Base-by-base conservation (phyloP, 805 yeast species). In the Ogataea trehaloabstinens region DNA sequence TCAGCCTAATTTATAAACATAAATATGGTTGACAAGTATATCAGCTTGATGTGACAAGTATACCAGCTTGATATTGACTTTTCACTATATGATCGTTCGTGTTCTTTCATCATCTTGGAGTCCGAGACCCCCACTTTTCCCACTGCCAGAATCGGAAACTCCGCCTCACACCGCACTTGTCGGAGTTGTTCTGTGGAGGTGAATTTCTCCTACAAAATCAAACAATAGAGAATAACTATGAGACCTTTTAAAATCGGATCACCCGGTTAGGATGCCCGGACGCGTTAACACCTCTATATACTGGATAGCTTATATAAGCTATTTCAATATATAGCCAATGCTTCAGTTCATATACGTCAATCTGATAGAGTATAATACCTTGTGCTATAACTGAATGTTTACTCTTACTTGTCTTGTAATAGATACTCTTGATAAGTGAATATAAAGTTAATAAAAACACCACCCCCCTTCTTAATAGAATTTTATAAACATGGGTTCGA, bases 341-440 rank as follows among this genome's bases (percentile, higher is more conserved):
- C 30, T 27, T n/a, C 30, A 27, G 30, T 27, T 27, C 16, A 7
- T 15, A 27, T 16, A 12, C 30, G 13, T 16, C 30, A 27, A 16
- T 27, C 30, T 27, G 30, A 27, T 15, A 27, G 25, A 8, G 17
- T 27, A 7, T 27, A 27, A 27, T 27, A 27, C 30, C 30, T n/a
- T 8, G 8, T 27, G 10, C 13, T 12, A 7, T 27, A 7, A 27
- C 30, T 27, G 30, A 27, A 27, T n/a, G 15, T 7, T 27, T 11
- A n/a, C n/a, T 16, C 6, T 27, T 27, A 27, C 15, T 27, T 15
- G n/a, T n/a, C 30, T 27, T n/a, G 7, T 16, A 27, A 27, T 27
- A 27, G 17, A 27, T 27, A 27, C 17, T 27, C 30, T 27, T 27
- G 6, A 15, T 15, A 12, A 22, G 8, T 27, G 13, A 27, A 7